Evolutionary conservation across 2,329 filamentous ascomycete genomes (phyloP).

Genomic region (Sporothrix pseudoabietina): DNA sequence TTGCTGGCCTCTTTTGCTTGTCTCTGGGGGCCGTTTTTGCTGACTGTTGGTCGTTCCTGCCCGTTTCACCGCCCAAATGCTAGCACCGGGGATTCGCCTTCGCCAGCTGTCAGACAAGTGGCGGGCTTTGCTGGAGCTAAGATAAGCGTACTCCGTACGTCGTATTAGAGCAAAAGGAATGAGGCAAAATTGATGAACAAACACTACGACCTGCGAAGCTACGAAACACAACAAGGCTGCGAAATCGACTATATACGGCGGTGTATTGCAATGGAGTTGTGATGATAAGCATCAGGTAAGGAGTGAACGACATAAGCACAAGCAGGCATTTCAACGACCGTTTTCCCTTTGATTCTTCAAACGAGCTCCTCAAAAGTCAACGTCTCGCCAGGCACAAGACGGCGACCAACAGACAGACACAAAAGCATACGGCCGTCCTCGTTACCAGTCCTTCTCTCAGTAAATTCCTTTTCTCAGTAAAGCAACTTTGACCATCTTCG

Average conservation of each 20-base stretch:
- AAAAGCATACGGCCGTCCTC: neutral
- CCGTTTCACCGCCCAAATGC: neutral
- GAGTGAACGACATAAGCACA: neutral
- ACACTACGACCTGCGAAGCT: neutral
- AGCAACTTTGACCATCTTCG: neutral
- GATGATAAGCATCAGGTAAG: neutral
- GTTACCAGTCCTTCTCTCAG: neutral
- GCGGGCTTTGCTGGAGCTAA: neutral
- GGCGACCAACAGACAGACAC: neutral
- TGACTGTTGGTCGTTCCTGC: neutral
- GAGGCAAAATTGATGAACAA: neutral
- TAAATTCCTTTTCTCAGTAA: neutral
- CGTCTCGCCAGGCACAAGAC: neutral
- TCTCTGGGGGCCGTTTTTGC: neutral
- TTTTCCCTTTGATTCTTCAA: too few species aligned
- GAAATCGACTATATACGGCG: neutral
- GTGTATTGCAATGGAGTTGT: neutral
- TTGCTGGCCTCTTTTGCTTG: constrained; percentile 17
- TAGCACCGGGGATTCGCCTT: neutral
- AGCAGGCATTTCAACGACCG: too few species aligned
- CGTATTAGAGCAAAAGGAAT: too few species aligned
- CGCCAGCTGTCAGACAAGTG: constrained; percentile 22
- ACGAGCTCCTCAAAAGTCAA: neutral
- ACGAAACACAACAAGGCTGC: neutral
- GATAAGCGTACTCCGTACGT: too few species aligned